Evolutionary conservation across 176 grass and related monocot genomes (phyloP).

Genomic region (Ensete ventricosum): DNA sequence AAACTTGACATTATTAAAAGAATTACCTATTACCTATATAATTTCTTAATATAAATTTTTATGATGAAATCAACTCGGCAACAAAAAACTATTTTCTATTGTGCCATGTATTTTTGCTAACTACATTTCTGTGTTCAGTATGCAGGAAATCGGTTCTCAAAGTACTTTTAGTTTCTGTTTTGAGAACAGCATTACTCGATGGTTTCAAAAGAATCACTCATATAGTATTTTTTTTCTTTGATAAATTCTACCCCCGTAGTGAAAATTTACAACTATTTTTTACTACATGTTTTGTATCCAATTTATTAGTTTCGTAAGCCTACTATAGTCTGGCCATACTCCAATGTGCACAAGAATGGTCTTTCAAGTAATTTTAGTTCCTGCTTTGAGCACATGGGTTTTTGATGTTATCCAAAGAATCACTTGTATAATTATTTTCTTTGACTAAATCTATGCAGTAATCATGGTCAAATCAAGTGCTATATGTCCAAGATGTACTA

Average conservation of each 20-base stretch:
- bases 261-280: too few relatives aligned
- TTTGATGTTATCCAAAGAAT: not conserved
- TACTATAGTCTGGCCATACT: not conserved
- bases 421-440: not conserved
- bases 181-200: not conserved
- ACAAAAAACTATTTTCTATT: too few relatives aligned
- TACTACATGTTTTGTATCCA: not conserved
- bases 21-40: too few relatives aligned
- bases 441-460: not conserved
- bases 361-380: not conserved
- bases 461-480: not conserved
- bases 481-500: not conserved
- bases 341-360: not conserved
- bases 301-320: not conserved
- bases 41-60: not conserved
- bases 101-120: too few relatives aligned
- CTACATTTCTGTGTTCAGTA: not conserved
- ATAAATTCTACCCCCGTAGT: not conserved
- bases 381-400: not conserved
- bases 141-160: not conserved
- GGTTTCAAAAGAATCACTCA: not conserved
- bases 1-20: not conserved
- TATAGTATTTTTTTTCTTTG: not conserved
- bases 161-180: not conserved
- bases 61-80: not conserved